Evolutionary conservation across 768 basidiomycete species (phyloP), one percentile per base, ranked within the genome.

Genomic region (Stropharia rugosoannulata): DNA sequence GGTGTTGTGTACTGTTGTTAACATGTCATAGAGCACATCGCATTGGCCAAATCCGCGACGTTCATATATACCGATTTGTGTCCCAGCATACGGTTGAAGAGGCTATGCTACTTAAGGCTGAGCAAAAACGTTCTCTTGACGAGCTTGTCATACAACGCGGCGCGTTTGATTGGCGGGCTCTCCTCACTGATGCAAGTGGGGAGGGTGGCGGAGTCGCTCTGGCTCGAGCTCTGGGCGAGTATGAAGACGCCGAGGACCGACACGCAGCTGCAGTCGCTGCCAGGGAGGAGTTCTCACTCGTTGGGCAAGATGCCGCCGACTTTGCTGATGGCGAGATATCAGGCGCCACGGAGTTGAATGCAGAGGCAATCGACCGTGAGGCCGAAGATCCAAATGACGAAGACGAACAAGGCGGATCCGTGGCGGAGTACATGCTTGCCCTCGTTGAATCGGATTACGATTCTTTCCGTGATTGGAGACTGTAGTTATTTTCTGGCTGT

Each of bases 31-130:
- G 95, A 45, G 96, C 95, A 0, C 96, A 99, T 68, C 91, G 96
- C n/a, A 98, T 99, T 59, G 96, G 96, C 8, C 96, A 98, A 69
- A 93, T 93, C 56, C 90, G 92, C 47, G 93, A 95, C 66, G 95
- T 98, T 8, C 93, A 97, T 68, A 95, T 98, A 62, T 97, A 96
- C 71, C 89, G 95, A 15, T 93, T 98, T 67, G 86, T 98, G 45
- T 92, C 92, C 9, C 78, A 83, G 56, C 82, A 90, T 70, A 95
- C 95, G 0, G 93, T 98, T 32, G 95, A 98, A 70, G 95, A 98
- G 71, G 93, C 94, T 49, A 90, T 98, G 84, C 82, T 98, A 32
- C 87, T 88, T 59, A 97, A 96, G 69, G 95, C 95, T n/a, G 95
- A 98, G 63, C 95, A 98, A 74, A 98, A 98, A 71, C 87, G 95